Percentiles rank a stretch among this genome's conserved stretches.
phyloP scores from a whole-genome alignment of 257 asterid species.

The Nyctanthes arbortristis region DNA sequence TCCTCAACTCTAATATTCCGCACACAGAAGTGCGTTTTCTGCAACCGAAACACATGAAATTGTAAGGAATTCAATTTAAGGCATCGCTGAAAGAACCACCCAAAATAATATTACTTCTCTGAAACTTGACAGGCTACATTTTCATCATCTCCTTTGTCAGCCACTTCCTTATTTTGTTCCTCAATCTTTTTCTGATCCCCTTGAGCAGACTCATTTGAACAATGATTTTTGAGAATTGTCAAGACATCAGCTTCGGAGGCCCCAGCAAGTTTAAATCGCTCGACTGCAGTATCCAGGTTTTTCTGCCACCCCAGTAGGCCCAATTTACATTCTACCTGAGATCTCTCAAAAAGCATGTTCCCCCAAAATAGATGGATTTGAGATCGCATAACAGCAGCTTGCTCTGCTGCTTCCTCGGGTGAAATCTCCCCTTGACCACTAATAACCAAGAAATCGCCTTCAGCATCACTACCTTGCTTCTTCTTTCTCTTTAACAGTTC shows the following conservation, averaged over 20 bases:
- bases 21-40: neutral
- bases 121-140: neutral
- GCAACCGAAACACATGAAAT: neutral
- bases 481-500: slow-evolving; percentile 59
- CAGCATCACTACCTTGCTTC: slow-evolving; percentile 56
- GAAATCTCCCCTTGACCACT: slow-evolving; percentile 36
- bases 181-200: slow-evolving; percentile 23
- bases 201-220: slow-evolving; percentile 37
- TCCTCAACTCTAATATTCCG: neutral
- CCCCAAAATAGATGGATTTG: slow-evolving; percentile 61
- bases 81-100: neutral
- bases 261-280: slow-evolving; percentile 53
- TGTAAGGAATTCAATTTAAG: neutral
- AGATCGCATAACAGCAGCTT: slow-evolving; percentile 53
- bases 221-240: slow-evolving; percentile 46
- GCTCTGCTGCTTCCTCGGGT: slow-evolving; percentile 45
- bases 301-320: slow-evolving; percentile 43
- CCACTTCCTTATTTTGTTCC: slow-evolving; percentile 7
- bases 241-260: slow-evolving; percentile 53
- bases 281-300: slow-evolving; percentile 49
- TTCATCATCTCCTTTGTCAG: slow-evolving; percentile 28
- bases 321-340: slow-evolving; percentile 50
- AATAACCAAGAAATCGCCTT: slow-evolving; percentile 46
- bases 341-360: slow-evolving; percentile 51
- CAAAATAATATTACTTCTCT: neutral